These are phyloP conservation scores for Metarhizium sp. DNA, from an alignment of 2,329 filamentous ascomycete genomes.

Conservation along the genomic window DNA sequence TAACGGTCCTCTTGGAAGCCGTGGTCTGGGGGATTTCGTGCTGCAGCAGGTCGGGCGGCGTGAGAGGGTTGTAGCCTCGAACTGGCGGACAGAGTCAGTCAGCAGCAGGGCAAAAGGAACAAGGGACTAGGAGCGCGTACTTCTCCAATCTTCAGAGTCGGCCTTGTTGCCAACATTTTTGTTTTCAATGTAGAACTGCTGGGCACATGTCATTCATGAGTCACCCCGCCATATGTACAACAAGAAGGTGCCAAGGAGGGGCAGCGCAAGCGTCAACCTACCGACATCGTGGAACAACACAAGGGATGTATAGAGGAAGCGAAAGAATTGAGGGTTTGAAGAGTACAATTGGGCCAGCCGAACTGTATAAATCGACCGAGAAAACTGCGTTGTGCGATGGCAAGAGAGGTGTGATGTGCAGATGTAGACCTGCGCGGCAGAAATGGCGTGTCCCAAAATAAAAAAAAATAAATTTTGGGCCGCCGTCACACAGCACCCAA, in stretches of 20 bases:
- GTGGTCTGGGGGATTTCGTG: conserved; percentile 68
- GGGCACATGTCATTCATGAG: conserved; percentile 13
- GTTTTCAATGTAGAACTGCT: conserved; percentile 65
- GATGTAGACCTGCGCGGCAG: not conserved
- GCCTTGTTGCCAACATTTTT: conserved; percentile 67
- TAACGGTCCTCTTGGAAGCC: conserved; percentile 50
- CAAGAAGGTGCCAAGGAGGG: not conserved
- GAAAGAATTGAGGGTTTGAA: not conserved
- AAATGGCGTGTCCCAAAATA: not conserved
- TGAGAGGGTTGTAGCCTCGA: conserved; percentile 87
- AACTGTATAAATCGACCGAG: conserved; percentile 4
- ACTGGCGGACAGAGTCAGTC: conserved; percentile 34
- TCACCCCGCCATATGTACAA: conserved; percentile 12
- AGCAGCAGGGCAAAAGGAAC: conserved; percentile 4
- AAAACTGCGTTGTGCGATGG: conserved; percentile 9
- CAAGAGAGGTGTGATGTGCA: conserved; percentile 1
- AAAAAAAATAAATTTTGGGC: not conserved
- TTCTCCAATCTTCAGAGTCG: conserved; percentile 72
- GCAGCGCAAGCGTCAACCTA: conserved; percentile 1
- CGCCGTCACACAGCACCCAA: not conserved
- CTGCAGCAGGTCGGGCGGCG: conserved; percentile 87
- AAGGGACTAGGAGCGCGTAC: conserved; percentile 36
- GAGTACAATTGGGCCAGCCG: not conserved
- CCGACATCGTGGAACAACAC: conserved; percentile 6
- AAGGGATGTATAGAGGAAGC: not conserved